Percentiles rank a stretch among this genome's conserved stretches.
Conservation (phyloP, 805 yeast genomes). For the Wickerhamomyces queroliae region DNA sequence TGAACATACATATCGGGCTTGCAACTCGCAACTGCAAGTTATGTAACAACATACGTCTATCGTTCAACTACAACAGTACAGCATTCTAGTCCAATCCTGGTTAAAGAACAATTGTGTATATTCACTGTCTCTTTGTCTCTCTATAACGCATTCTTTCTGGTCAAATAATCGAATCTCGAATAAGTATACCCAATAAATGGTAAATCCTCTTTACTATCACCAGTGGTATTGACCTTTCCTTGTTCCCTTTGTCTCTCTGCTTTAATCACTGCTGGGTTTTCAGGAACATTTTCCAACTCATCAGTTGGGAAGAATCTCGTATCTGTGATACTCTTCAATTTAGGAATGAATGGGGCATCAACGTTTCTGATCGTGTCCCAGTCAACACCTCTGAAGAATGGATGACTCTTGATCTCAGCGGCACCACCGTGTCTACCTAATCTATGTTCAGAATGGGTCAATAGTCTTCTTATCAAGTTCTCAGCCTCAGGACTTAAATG, state of each 20-base stretch:
- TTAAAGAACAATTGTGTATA: no score
- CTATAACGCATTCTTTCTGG: constrained; percentile 58
- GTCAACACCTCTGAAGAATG: constrained; percentile 78
- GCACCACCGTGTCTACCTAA: constrained; percentile 51
- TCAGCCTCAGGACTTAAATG: constrained; percentile 89
- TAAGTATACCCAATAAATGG: constrained; percentile 98
- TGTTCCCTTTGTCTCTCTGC: constrained; percentile 63
- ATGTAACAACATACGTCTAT: no score
- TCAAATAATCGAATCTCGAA: constrained; percentile 88
- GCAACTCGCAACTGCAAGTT: no score
- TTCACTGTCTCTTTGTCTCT: no score
- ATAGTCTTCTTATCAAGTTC: constrained; percentile 80
- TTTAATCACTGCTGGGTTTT: constrained; percentile 66
- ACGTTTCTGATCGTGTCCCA: constrained; percentile 68
- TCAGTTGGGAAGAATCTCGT: constrained; percentile 98
- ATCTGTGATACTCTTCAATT: constrained; percentile 86
- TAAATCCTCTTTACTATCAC: constrained; percentile 72
- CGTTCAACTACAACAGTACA: no score
- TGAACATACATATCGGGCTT: no score
- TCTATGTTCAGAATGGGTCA: constrained; percentile 83
- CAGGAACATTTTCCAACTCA: constrained; percentile 92
- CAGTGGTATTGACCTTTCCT: constrained; percentile 33
- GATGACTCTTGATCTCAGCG: constrained; percentile 71
- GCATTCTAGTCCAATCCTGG: no score
- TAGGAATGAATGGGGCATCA: constrained; percentile 94